Percentiles rank a stretch among this genome's conserved stretches.
Evolutionary conservation across 495 filamentous ascomycete species (phyloP).

Genomic region (Aspergillus bertholletiae): DNA sequence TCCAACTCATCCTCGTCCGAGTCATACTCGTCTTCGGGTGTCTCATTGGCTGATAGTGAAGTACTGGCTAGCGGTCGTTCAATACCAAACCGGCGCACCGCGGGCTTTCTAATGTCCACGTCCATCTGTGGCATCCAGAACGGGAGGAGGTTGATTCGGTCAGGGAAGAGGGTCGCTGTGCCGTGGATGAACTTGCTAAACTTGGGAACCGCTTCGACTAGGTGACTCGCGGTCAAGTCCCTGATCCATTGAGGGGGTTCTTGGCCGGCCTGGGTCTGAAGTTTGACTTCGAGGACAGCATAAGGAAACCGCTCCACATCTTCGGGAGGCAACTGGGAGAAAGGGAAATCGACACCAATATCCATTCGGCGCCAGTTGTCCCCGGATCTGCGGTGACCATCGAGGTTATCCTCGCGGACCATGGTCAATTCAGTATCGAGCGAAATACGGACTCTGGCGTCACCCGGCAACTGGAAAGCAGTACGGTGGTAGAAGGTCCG

Average conservation of each 20-base stretch:
- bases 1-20: conserved; percentile 58
- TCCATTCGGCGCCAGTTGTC: conserved; percentile 96
- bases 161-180: conserved; percentile 78
- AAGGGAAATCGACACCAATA: conserved; percentile 94
- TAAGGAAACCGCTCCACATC: conserved; percentile 94
- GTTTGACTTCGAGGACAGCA: conserved; percentile 93
- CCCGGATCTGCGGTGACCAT: conserved; percentile 70
- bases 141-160: conserved; percentile 83
- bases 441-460: conserved; percentile 94
- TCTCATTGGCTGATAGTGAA: conserved; percentile 68
- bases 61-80: conserved; percentile 70
- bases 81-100: conserved; percentile 83
- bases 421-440: conserved; percentile 95
- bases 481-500: conserved; percentile 97
- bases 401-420: conserved; percentile 91
- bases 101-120: conserved; percentile 92
- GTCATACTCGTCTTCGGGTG: conserved; percentile 56
- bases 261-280: conserved; percentile 96
- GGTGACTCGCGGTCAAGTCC: conserved; percentile 83
- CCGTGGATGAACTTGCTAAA: conserved; percentile 99
- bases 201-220: conserved; percentile 97
- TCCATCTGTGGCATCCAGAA: conserved; percentile 99
- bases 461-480: conserved; percentile 94
- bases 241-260: conserved; percentile 96
- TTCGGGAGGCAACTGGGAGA: conserved; percentile 77